Evolutionary conservation across 208 protist species (phyloP).

Genomic region (Porcisia hertigi): DNA sequence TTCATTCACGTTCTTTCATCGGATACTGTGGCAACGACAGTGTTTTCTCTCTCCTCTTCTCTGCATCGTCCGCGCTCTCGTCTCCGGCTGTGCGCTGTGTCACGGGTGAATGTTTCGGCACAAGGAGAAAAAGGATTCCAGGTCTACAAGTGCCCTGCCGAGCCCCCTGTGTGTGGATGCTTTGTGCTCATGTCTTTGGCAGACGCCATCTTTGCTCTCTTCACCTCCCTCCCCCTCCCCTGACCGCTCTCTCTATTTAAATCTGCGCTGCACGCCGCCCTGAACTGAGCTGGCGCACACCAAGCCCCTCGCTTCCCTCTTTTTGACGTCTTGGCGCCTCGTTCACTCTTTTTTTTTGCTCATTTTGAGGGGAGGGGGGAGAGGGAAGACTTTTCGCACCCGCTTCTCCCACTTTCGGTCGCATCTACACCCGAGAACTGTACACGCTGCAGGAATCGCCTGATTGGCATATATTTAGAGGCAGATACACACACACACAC

Average conservation of each 20-base stretch:
- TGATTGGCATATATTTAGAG: not conserved
- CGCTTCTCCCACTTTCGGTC: too few relatives aligned
- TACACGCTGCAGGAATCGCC: too few relatives aligned
- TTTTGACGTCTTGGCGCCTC: too few relatives aligned
- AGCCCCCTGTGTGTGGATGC: not conserved
- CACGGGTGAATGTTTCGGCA: not conserved
- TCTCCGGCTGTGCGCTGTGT: too few relatives aligned
- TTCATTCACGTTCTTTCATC: too few relatives aligned
- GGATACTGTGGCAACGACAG: too few relatives aligned
- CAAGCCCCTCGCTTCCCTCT: not conserved
- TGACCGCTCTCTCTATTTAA: not conserved
- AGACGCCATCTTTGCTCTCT: not conserved
- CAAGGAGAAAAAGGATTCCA: not conserved
- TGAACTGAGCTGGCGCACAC: not conserved
- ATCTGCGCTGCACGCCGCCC: not conserved
- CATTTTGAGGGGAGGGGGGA: too few relatives aligned
- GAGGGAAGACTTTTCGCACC: too few relatives aligned
- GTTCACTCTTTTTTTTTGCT: too few relatives aligned
- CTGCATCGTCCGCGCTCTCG: too few relatives aligned
- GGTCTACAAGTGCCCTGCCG: not conserved
- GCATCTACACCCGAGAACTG: too few relatives aligned
- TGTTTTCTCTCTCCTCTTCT: too few relatives aligned
- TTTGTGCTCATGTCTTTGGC: not conserved
- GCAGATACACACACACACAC: not conserved
- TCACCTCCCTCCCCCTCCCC: not conserved